Evolutionary conservation across 2,329 filamentous ascomycete species (phyloP).

Genomic region (Neofusicoccum sp.): DNA sequence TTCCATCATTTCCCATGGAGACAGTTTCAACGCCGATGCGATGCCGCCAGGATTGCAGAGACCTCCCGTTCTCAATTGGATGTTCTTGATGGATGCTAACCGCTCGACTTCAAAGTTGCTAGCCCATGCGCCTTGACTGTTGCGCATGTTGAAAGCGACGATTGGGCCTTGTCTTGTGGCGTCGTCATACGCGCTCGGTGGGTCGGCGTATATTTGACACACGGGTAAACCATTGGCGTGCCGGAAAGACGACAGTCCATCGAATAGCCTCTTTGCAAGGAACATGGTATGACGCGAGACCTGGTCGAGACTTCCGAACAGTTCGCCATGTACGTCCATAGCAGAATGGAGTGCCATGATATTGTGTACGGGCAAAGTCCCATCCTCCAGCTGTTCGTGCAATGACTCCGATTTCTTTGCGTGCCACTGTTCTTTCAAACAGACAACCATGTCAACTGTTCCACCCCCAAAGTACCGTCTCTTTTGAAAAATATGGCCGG

Average conservation of each 20-base stretch:
- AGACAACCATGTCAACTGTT: conserved; percentile 86
- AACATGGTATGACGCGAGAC: conserved; percentile 70
- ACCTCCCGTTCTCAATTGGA: conserved; percentile 84
- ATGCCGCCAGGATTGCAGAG: conserved; percentile 91
- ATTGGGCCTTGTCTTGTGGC: conserved; percentile 64
- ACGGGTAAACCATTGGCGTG: conserved; percentile 69
- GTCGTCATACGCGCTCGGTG: conserved; percentile 43
- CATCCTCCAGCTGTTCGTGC: conserved; percentile 85
- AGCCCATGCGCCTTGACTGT: conserved; percentile 68
- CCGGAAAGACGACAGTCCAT: conserved; percentile 57
- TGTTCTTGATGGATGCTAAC: conserved; percentile 70
- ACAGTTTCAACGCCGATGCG: conserved; percentile 67
- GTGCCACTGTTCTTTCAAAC: conserved; percentile 78
- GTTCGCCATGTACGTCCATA: conserved; percentile 62
- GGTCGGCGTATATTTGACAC: conserved; percentile 63
- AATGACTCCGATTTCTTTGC: conserved; percentile 67
- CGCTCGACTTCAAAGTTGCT: conserved; percentile 86
- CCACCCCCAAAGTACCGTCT: conserved; percentile 90
- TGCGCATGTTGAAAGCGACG: conserved; percentile 78
- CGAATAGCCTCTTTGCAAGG: conserved; percentile 59
- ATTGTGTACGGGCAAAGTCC: conserved; percentile 84
- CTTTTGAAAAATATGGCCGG: conserved; percentile 61
- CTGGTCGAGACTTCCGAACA: conserved; percentile 70
- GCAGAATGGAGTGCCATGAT: conserved; percentile 81
- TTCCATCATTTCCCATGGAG: conserved; percentile 75